Conservation (phyloP, 192 early-diverging fungal genomes). For the Coemansia furcata region DNA sequence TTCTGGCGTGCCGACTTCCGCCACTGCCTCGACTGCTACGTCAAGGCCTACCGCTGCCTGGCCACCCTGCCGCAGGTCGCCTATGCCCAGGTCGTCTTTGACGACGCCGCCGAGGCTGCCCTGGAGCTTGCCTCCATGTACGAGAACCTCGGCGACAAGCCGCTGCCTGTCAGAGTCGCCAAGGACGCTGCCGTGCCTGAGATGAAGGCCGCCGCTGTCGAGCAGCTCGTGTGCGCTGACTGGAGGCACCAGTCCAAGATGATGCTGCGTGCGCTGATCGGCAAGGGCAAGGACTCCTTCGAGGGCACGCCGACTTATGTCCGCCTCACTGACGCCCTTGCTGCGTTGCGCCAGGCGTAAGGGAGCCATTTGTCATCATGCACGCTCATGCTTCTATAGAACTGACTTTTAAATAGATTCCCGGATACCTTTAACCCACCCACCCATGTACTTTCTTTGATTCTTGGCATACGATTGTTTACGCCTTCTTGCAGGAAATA, state of each 20-base stretch:
- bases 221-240: slow-evolving; percentile 70
- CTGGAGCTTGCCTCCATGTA: slow-evolving; percentile 79
- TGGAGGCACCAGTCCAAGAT: slow-evolving; percentile 86
- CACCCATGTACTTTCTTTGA: too few relatives aligned
- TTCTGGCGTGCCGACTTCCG: slow-evolving; percentile 61
- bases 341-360: slow-evolving; percentile 53
- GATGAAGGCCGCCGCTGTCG: slow-evolving; percentile 40
- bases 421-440: too few relatives aligned
- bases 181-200: neutral
- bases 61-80: slow-evolving; percentile 74
- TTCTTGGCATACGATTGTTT: too few relatives aligned
- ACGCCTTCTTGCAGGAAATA: too few relatives aligned
- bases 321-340: slow-evolving; percentile 61
- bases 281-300: slow-evolving; percentile 73
- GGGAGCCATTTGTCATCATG: neutral
- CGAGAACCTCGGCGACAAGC: slow-evolving; percentile 64
- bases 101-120: slow-evolving; percentile 64
- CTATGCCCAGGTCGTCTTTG: slow-evolving; percentile 70
- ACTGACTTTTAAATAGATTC: neutral
- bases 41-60: slow-evolving; percentile 82
- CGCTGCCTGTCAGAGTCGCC: slow-evolving; percentile 42
- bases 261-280: slow-evolving; percentile 79
- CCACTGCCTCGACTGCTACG: slow-evolving; percentile 71
- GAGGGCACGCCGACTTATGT: slow-evolving; percentile 63
- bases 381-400: neutral